Conservation (phyloP, 768 basidiomycete genomes). For the Mycena leptocephala region DNA sequence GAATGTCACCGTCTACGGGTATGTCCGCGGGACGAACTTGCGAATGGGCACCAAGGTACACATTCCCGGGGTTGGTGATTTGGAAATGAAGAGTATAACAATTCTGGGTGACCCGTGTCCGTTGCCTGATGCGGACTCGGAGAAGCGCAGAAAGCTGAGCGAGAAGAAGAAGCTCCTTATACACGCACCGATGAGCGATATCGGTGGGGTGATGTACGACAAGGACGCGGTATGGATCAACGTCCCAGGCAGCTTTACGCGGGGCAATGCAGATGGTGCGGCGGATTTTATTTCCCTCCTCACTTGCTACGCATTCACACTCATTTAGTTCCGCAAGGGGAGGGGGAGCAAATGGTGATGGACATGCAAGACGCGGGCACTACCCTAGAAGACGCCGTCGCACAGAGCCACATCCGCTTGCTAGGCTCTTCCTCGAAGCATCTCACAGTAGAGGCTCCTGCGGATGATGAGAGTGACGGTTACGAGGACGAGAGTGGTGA, state of each 20-base stretch:
- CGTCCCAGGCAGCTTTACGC: conserved; percentile 94
- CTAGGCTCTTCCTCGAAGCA: conserved; percentile 87
- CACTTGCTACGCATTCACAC: conserved; percentile 1
- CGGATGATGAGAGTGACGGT: conserved; percentile 52
- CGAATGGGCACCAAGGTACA: conserved; percentile 87
- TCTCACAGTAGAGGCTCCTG: conserved; percentile 64
- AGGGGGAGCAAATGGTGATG: conserved; percentile 98
- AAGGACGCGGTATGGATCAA: conserved; percentile 99
- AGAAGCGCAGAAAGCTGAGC: conserved; percentile 92
- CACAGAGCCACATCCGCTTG: conserved; percentile 86
- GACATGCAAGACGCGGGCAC: conserved; percentile 89
- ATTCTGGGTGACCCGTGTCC: conserved; percentile 96
- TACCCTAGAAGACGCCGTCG: conserved; percentile 90
- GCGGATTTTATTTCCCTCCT: background rate
- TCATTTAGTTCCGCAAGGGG: conserved; percentile 81
- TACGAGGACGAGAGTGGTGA: conserved; percentile 52
- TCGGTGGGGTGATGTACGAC: conserved; percentile 97
- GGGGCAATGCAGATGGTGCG: conserved; percentile 79
- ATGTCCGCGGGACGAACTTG: conserved; percentile 92
- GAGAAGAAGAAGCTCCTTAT: conserved; percentile 95
- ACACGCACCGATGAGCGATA: conserved; percentile 99
- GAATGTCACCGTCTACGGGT: conserved; percentile 95
- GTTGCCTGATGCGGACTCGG: conserved; percentile 90
- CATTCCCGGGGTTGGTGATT: conserved; percentile 95
- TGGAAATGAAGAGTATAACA: conserved; percentile 82